phyloP scores from a whole-genome alignment of 2,329 filamentous ascomycete species.

The Leptosphaerulina australis region DNA sequence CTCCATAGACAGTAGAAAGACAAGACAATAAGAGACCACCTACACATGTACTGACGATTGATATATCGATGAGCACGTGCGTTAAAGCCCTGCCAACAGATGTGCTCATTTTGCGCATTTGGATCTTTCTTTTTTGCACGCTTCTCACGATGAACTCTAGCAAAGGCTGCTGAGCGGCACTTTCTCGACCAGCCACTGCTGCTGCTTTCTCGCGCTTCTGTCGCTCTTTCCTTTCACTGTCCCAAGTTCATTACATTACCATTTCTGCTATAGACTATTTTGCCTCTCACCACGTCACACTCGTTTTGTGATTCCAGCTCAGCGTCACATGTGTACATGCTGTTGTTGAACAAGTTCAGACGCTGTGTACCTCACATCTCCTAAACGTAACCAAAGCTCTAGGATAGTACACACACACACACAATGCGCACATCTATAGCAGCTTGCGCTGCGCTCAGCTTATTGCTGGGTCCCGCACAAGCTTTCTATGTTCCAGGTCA shows the following conservation, averaged over 20 bases:
- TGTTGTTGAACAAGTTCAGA: not conserved
- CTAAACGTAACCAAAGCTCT: not conserved
- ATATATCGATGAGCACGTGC: no score
- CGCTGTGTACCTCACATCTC: not conserved
- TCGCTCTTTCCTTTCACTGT: constrained; percentile 1
- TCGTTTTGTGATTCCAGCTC: not conserved
- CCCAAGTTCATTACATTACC: not conserved
- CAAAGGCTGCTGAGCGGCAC: not conserved
- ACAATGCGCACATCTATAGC: constrained; percentile 30
- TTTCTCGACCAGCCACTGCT: not conserved
- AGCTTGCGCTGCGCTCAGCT: constrained; percentile 20
- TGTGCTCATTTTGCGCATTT: constrained; percentile 7
- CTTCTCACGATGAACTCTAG: not conserved
- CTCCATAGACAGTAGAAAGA: no score
- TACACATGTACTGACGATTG: no score
- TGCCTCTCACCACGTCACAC: constrained; percentile 9
- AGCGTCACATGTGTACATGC: not conserved
- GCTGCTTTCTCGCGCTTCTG: not conserved
- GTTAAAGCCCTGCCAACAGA: no score
- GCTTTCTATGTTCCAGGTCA: constrained; percentile 84
- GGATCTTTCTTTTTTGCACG: not conserved
- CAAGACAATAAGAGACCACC: no score
- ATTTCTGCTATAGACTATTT: not conserved
- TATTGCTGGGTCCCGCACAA: constrained; percentile 53
- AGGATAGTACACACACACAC: not conserved